Conservation (phyloP, 768 basidiomycete species). For the Basidioascus undulatus region DNA sequence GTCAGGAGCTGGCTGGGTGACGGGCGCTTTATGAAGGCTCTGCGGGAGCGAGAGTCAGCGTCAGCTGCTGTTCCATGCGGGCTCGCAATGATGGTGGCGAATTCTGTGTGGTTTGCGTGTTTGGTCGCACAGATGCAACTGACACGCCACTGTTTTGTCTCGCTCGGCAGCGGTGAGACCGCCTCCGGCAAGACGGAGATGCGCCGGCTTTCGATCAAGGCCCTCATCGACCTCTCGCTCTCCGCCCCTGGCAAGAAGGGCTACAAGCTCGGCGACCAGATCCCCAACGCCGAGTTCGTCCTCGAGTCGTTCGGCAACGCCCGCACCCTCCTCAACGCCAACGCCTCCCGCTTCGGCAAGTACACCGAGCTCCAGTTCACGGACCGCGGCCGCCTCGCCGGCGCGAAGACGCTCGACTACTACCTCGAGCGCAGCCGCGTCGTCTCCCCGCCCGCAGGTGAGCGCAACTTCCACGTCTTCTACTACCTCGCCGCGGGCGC, state of each 20-base stretch:
- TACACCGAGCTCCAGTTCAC: constrained; percentile 96
- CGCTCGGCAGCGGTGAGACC: constrained; percentile 48
- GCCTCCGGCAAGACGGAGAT: constrained; percentile 86
- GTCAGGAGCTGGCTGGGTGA: no score
- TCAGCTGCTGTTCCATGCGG: no score
- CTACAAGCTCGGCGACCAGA: constrained; percentile 56
- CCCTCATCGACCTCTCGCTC: constrained; percentile 71
- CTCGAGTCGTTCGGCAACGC: constrained; percentile 87
- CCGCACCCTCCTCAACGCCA: constrained; percentile 49
- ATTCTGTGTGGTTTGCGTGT: no score
- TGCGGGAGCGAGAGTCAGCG: no score
- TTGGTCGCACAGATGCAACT: no score
- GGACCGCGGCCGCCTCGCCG: constrained; percentile 65
- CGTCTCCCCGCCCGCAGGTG: constrained; percentile 63
- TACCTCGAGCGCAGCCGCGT: constrained; percentile 81
- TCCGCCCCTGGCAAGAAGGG: constrained; percentile 81
- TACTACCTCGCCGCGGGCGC: constrained; percentile 90
- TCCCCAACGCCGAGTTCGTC: constrained; percentile 84
- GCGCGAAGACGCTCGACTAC: constrained; percentile 88
- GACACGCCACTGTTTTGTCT: background rate
- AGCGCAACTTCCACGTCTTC: constrained; percentile 93
- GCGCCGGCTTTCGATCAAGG: constrained; percentile 69
- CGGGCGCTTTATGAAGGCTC: no score
- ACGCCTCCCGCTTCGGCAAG: constrained; percentile 89
- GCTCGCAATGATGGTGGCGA: no score